These are phyloP conservation scores for Hammondia hammondi DNA, from an alignment of 169 alveolate species.

Conservation along the genomic window DNA sequence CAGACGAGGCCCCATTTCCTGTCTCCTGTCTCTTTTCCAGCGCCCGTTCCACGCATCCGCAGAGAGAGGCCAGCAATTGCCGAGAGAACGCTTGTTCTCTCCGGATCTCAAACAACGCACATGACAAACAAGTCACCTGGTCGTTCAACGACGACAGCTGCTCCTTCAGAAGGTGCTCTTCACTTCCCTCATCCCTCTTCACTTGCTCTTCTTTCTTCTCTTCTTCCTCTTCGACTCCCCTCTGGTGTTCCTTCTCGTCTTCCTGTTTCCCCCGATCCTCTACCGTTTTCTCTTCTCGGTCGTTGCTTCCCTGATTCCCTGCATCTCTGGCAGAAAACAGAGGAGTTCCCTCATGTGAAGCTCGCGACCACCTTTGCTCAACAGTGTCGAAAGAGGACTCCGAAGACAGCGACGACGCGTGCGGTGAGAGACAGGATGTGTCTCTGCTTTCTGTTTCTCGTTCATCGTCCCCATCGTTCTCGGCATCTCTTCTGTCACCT, in stretches of 20 bases:
- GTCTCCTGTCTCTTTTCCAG: background rate
- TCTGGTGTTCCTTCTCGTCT: background rate
- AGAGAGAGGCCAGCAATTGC: background rate
- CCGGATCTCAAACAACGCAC: background rate
- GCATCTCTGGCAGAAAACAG: no score
- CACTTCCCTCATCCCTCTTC: background rate
- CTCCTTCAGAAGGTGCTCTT: background rate
- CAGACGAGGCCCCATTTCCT: no score
- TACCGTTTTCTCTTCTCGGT: background rate
- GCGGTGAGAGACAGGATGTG: background rate
- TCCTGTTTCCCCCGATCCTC: background rate
- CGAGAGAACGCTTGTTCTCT: slow-evolving; percentile 12
- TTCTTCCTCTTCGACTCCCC: background rate
- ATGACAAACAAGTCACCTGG: background rate
- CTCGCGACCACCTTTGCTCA: no score
- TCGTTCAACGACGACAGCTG: background rate
- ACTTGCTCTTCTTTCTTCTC: background rate
- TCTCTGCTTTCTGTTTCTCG: background rate
- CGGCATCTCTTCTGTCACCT: background rate
- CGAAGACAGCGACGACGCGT: no score
- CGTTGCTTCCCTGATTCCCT: no score
- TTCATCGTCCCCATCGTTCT: background rate
- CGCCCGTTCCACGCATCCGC: slow-evolving; percentile 6
- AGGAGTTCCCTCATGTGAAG: no score
- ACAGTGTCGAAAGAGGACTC: no score